These are phyloP conservation scores for Cryptosporidium sp. DNA, from an alignment of 169 alveolate species.

Conservation along the genomic window DNA sequence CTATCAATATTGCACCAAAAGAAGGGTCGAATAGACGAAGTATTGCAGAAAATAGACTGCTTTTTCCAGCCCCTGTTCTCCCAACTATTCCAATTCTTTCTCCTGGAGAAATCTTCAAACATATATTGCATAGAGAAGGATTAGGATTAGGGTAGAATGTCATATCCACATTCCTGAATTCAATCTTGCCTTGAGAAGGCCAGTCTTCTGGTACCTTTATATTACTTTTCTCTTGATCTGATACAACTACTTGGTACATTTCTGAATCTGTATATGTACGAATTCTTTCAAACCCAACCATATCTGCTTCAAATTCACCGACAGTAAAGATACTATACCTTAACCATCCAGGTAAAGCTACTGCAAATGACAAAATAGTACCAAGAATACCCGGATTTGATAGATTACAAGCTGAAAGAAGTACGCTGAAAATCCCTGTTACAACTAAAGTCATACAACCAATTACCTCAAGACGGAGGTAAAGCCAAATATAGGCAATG, in stretches of 20 bases:
- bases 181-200: constrained; percentile 59
- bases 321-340: constrained; percentile 41
- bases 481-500: constrained; percentile 57
- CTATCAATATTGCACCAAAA: constrained; percentile 87
- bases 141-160: constrained; percentile 11
- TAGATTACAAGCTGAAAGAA: constrained; percentile 30
- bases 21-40: constrained; percentile 82
- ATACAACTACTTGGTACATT: background rate
- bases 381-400: constrained; percentile 39
- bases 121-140: constrained; percentile 70
- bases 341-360: constrained; percentile 67
- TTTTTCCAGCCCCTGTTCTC: constrained; percentile 90
- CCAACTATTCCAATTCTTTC: constrained; percentile 88
- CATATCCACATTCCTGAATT: constrained; percentile 33
- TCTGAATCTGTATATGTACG: constrained; percentile 48
- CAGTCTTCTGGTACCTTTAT: background rate
- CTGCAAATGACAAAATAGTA: constrained; percentile 51
- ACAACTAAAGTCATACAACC: constrained; percentile 39
- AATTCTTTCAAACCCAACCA: constrained; percentile 71
- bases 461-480: constrained; percentile 62
- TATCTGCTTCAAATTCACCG: constrained; percentile 54
- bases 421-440: constrained; percentile 49
- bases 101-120: constrained; percentile 73
- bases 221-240: background rate
- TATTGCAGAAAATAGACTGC: constrained; percentile 80